Base-by-base conservation (phyloP, 306 rosid species). In the Lathyrus oleraceus region DNA sequence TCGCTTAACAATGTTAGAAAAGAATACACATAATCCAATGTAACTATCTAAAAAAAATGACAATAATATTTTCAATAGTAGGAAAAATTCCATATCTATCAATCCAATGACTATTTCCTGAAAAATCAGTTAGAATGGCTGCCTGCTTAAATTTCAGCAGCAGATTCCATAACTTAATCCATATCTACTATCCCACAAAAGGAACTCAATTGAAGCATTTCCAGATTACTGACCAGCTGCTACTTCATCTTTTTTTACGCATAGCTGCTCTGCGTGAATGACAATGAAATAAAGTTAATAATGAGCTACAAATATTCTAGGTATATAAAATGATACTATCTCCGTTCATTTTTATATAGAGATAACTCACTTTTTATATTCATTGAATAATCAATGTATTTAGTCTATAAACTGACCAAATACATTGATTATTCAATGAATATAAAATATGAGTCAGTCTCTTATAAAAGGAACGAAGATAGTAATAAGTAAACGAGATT, bases 241-340 rank as follows among this genome's bases (percentile, higher is more conserved):
- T 53, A 51, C 81, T 77, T 86, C 87, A 54, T 89, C 96, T 80
- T 82, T 23, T 23, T 25, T 87, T 38, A 83, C 73, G 76, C 92
- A 92, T 79, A 92, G 14, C 27, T 96, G 98, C 86, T 88, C 92
- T 92, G 91, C 28, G 76, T 23, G 15, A 54, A 73, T 10, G 64
- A 35, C 36, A 32, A 19, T n/a, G 40, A 64, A 78, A 52, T 23
- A 69, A 15, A 30, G 36, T 64, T 35, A 72, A 64, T 39, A 39
- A 17, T 57, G 40, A 57, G 75, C 25, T 8, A 39, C 30, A 20
- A 65, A 71, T 52, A 66, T 28, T 43, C 40, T 25, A 25, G 4
- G 16, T 15, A 20, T 12, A 67, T 42, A 2, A 65, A 64, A 35
- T 35, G 2, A 35, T 35, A n/a, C n/a, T n/a, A n/a, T n/a, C n/a